phyloP scores from a whole-genome alignment of 129 eudicot genomes.

The Lactuca saligna region DNA sequence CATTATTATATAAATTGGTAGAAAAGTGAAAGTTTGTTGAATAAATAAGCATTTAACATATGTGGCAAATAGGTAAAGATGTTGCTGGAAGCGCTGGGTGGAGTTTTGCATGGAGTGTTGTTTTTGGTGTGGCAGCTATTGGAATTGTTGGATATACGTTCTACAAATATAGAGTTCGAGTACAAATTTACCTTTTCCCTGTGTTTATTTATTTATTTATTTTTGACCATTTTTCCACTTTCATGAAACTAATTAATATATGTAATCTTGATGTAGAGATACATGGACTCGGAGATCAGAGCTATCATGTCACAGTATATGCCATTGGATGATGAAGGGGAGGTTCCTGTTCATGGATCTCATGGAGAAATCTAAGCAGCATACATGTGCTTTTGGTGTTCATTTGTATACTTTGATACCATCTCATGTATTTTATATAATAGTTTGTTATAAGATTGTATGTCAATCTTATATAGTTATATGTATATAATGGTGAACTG shows the following conservation, averaged over 20 bases:
- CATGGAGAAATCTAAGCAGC: constrained; percentile 45
- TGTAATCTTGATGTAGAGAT: constrained; percentile 47
- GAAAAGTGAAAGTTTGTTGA: neutral
- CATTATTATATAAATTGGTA: too few relatives aligned
- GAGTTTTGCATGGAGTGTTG: constrained; percentile 58
- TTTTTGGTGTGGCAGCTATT: constrained; percentile 60
- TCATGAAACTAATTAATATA: neutral
- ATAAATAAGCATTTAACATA: neutral
- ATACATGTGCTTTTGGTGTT: neutral
- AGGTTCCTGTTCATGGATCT: constrained; percentile 42
- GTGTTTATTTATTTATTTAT: neutral
- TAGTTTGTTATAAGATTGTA: too few relatives aligned
- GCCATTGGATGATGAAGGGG: constrained; percentile 84
- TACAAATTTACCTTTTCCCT: constrained; percentile 22
- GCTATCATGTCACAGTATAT: constrained; percentile 94
- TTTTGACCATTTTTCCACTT: neutral
- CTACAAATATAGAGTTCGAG: constrained; percentile 89
- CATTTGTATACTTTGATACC: neutral
- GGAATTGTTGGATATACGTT: constrained; percentile 69
- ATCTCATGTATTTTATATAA: neutral
- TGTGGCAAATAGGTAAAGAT: constrained; percentile 43
- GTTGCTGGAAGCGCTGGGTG: constrained; percentile 35
- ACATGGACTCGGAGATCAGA: constrained; percentile 91
- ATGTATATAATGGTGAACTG: neutral
- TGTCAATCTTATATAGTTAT: neutral